Base-by-base conservation (phyloP, 768 basidiomycete species). In the Exidia glandulosa region DNA sequence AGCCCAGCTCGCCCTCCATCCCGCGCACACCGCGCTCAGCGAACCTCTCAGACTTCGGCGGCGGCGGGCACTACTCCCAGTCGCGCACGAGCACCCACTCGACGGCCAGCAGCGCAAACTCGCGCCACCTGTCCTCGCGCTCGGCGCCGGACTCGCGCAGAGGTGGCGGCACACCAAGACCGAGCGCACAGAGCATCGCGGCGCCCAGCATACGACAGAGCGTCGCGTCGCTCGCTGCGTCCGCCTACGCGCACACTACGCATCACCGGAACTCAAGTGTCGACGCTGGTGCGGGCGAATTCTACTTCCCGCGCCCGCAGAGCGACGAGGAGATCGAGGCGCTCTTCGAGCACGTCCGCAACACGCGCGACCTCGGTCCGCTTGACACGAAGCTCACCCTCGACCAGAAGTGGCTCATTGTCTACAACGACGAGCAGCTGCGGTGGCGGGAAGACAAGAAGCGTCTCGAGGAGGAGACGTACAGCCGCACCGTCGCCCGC, bases 371-470 rank as follows among this genome's bases (percentile, higher is more conserved):
- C 64, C 70, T 90, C 29, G 79, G 73, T 12, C 60, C 66, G 2
- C 58, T 56, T 16, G 81, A 83, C 29, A 72, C 86, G 30, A 72
- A 79, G 61, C 74, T 90, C 60, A 66, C 81, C 16, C 79, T 89
- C 27, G 87, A 91, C 32, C 90, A 91, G 71, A 97, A 97, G 74
- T 99, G 95, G 94, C 77, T 79, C 63, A 82, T 98, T 68, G 87
- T 99, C 5, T 81, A 87, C 69, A 89, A 83, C 60, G 87, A 90
- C 64, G 87, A 89, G 65, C 86, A 87, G 59, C 77, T 87, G 58
- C 80, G 87, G 47, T 92, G 88, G 86, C 83, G 81, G 65, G 84
- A 86, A 52, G 85, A 86, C 65, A 83, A 80, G 66, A 79, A 76
- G 62, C 79, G 83, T 65, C 81, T 85, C 62, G 82, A 84, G 59